These are phyloP conservation scores for Herpomyces periplanetae DNA, from an alignment of 2,329 filamentous ascomycete species.

Conservation along the genomic window DNA sequence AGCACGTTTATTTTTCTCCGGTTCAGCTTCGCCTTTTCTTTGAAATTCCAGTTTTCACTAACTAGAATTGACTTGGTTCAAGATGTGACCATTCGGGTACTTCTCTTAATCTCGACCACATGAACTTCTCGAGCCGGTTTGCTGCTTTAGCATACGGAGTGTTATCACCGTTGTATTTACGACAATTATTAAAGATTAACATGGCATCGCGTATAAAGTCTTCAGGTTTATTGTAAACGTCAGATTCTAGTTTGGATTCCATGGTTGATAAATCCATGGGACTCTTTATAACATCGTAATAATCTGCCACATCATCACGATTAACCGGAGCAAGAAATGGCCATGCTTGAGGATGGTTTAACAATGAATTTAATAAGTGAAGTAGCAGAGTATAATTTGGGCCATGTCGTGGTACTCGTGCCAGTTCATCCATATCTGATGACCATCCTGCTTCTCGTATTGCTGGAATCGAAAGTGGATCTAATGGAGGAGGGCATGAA, in stretches of 20 bases:
- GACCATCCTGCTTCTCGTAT: constrained; percentile 80
- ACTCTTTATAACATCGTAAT: constrained; percentile 90
- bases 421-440: constrained; percentile 83
- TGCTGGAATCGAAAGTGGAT: constrained; percentile 48
- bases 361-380: constrained; percentile 66
- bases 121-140: constrained; percentile 63
- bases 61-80: no score
- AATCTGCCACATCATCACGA: constrained; percentile 82
- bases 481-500: constrained; percentile 16
- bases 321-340: constrained; percentile 80
- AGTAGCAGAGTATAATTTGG: constrained; percentile 84
- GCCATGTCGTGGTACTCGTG: constrained; percentile 68
- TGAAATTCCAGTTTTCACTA: no score
- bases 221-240: constrained; percentile 59
- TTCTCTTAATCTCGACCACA: constrained; percentile 70
- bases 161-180: constrained; percentile 77
- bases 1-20: no score
- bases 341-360: constrained; percentile 75
- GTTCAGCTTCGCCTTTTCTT: no score
- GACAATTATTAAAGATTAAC: constrained; percentile 73
- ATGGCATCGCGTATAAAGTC: constrained; percentile 66
- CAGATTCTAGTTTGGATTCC: constrained; percentile 75
- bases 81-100: constrained; percentile 42
- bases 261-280: constrained; percentile 90
- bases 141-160: constrained; percentile 85